A percentile compares a stretch with the other conserved stretches of the same genome.
These are phyloP conservation scores for Calonectria pseudoturangicola DNA, from an alignment of 2,329 filamentous ascomycete genomes.

Conservation along the genomic window DNA sequence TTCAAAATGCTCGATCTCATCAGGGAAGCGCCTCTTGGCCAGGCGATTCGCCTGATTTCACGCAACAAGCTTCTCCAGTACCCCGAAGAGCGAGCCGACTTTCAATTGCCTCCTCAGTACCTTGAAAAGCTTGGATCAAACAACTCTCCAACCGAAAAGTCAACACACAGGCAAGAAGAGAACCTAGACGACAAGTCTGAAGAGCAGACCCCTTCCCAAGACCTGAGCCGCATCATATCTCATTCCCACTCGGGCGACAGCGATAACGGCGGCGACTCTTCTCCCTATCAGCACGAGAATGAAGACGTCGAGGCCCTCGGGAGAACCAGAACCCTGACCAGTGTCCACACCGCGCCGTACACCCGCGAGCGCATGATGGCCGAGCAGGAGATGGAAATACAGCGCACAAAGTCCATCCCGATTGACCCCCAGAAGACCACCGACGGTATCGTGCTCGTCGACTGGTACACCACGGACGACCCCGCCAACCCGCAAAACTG, in stretches of 20 bases:
- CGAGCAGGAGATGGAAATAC: slow-evolving; percentile 13
- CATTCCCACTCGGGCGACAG: background rate
- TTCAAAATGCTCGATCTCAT: slow-evolving; percentile 56
- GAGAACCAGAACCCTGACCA: slow-evolving; percentile 15
- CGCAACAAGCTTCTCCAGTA: slow-evolving; percentile 72
- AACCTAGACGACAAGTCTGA: background rate
- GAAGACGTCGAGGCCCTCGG: slow-evolving; percentile 22
- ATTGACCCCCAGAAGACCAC: slow-evolving; percentile 69
- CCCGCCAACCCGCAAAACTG: slow-evolving; percentile 74
- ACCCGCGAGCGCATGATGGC: slow-evolving; percentile 51
- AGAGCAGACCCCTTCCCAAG: background rate
- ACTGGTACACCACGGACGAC: slow-evolving; percentile 74
- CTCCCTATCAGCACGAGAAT: slow-evolving; percentile 32
- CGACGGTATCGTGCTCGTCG: slow-evolving; percentile 70
- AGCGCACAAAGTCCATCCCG: slow-evolving; percentile 64
- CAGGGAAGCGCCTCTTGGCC: slow-evolving; percentile 75
- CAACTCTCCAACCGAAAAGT: background rate
- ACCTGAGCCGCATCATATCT: background rate
- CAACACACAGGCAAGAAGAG: background rate
- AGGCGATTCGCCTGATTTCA: slow-evolving; percentile 73
- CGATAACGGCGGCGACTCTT: background rate
- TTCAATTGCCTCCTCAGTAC: slow-evolving; percentile 66
- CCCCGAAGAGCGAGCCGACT: slow-evolving; percentile 75
- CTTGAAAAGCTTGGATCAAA: background rate
- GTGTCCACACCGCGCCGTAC: slow-evolving; percentile 55